Evolutionary conservation across 2,329 filamentous ascomycete genomes (phyloP).

Genomic region (Cordyceps cateniannulata): DNA sequence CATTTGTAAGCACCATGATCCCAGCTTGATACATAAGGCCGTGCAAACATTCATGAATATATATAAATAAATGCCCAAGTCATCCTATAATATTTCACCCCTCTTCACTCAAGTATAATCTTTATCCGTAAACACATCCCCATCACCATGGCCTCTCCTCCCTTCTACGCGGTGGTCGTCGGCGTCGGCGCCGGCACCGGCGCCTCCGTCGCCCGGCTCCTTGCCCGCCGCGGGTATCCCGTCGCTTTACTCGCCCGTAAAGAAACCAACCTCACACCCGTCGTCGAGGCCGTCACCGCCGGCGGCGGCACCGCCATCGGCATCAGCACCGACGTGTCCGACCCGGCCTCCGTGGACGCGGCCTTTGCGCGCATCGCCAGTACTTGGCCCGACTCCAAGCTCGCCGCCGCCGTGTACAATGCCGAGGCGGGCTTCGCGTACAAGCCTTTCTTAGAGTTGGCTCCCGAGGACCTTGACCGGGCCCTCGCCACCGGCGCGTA

Average conservation of each 20-base stretch:
- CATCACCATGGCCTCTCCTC: slow-evolving; percentile 16
- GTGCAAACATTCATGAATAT: too few relatives aligned
- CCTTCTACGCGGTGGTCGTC: slow-evolving; percentile 61
- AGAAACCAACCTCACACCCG: slow-evolving; percentile 56
- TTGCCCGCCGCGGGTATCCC: slow-evolving; percentile 58
- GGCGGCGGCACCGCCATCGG: slow-evolving; percentile 65
- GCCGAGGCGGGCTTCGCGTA: slow-evolving; percentile 45
- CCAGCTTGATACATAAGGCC: too few relatives aligned
- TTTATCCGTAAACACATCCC: too few relatives aligned
- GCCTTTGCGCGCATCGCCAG: slow-evolving; percentile 59
- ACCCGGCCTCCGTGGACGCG: slow-evolving; percentile 39
- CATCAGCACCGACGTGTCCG: slow-evolving; percentile 47
- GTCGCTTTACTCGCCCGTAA: slow-evolving; percentile 69
- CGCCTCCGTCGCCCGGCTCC: slow-evolving; percentile 45
- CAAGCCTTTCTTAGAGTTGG: slow-evolving; percentile 55
- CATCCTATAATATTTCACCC: too few relatives aligned
- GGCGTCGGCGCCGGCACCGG: slow-evolving; percentile 66
- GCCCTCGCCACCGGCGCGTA: slow-evolving; percentile 44
- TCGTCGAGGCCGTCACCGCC: slow-evolving; percentile 62
- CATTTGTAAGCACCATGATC: slow-evolving; percentile 10
- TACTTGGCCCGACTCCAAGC: slow-evolving; percentile 47
- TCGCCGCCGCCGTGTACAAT: slow-evolving; percentile 66
- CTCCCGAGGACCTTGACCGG: slow-evolving; percentile 40
- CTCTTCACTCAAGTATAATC: background rate
- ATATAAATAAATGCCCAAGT: background rate